These are phyloP conservation scores for Coprinellus micaceus DNA, from an alignment of 768 basidiomycete species.

Conservation along the genomic window DNA sequence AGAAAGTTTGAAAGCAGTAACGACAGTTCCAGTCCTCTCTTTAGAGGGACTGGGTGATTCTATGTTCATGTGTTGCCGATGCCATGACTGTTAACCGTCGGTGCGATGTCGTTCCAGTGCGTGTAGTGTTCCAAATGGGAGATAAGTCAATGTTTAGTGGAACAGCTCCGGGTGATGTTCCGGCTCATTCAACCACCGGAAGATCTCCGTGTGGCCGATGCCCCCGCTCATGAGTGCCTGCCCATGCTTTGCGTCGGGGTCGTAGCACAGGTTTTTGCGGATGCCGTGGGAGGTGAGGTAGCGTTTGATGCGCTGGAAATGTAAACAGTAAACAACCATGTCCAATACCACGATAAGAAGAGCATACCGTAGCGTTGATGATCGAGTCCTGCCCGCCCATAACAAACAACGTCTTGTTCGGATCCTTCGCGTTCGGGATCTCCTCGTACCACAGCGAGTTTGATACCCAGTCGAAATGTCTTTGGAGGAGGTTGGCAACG, in stretches of 20 bases:
- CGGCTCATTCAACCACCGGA: conserved; percentile 54
- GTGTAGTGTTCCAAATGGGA: background rate
- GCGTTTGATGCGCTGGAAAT: conserved; percentile 56
- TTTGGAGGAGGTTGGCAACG: conserved; percentile 77
- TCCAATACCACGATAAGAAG: background rate
- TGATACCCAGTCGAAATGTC: conserved; percentile 81
- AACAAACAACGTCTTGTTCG: conserved; percentile 63
- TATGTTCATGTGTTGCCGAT: no score
- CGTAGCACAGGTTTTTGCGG: conserved; percentile 59
- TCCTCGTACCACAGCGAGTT: conserved; percentile 91
- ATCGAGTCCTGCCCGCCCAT: conserved; percentile 84
- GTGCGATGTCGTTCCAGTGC: background rate
- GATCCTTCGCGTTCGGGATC: conserved; percentile 74
- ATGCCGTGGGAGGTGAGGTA: conserved; percentile 78
- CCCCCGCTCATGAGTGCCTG: conserved; percentile 52
- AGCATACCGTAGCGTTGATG: conserved; percentile 61
- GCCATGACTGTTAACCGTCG: no score
- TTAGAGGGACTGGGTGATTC: no score
- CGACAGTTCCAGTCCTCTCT: no score
- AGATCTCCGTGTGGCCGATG: conserved; percentile 50
- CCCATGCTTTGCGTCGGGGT: conserved; percentile 62
- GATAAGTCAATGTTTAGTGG: no score
- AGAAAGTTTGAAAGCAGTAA: no score
- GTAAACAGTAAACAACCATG: background rate
- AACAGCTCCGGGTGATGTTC: background rate